Percentiles rank a stretch among this genome's conserved stretches.
phyloP scores from a whole-genome alignment of 2,329 filamentous ascomycete genomes.

The Chaetomium olivaceum region DNA sequence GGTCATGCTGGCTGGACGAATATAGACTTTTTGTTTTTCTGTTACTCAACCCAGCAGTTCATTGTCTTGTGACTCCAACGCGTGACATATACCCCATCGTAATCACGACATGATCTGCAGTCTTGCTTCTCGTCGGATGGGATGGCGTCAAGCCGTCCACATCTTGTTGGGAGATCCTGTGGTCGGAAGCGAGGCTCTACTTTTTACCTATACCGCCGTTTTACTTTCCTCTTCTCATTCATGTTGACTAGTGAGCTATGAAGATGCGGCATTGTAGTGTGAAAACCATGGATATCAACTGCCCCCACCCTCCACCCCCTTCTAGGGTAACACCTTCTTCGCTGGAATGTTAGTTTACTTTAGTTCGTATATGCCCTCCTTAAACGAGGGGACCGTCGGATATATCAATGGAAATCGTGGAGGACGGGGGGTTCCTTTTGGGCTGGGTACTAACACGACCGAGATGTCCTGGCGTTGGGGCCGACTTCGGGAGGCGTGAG shows the following conservation, averaged over 20 bases:
- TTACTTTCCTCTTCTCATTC: too few relatives aligned
- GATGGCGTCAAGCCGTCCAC: too few relatives aligned
- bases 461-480: neutral
- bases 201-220: too few relatives aligned
- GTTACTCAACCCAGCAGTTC: neutral
- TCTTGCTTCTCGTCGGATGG: neutral
- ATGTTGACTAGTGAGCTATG: too few relatives aligned
- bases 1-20: neutral
- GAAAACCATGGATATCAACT: too few relatives aligned
- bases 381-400: neutral
- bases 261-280: too few relatives aligned
- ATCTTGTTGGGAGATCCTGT: neutral
- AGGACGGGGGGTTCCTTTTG: neutral
- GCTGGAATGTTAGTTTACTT: too few relatives aligned
- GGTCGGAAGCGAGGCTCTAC: too few relatives aligned
- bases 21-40: conserved; percentile 13
- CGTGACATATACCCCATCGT: neutral
- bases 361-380: too few relatives aligned
- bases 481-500: neutral
- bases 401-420: neutral
- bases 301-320: too few relatives aligned
- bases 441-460: neutral
- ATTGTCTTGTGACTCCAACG: neutral
- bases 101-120: neutral
- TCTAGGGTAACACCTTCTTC: too few relatives aligned